Conservation (phyloP, 176 grass and related monocot genomes). For the Calamus simplicifolius region DNA sequence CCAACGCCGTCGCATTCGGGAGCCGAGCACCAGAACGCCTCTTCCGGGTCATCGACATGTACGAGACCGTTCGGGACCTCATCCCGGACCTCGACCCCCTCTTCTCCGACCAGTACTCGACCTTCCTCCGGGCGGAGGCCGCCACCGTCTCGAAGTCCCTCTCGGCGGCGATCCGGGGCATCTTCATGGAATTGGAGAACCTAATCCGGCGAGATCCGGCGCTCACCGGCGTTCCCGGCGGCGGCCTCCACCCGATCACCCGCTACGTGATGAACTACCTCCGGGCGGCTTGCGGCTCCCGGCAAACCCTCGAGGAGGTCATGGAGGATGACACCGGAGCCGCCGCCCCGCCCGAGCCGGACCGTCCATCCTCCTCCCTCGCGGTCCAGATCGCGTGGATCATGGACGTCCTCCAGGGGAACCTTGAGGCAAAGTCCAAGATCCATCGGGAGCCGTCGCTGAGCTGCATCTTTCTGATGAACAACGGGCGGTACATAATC, state of each 20-base stretch:
- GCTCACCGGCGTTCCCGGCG: conserved; percentile 54
- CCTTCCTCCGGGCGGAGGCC: conserved; percentile 69
- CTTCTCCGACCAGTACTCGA: conserved; percentile 78
- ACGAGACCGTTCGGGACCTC: conserved; percentile 78
- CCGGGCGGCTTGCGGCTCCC: conserved; percentile 70
- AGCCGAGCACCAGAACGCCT: conserved; percentile 78
- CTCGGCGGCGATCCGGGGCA: conserved; percentile 73
- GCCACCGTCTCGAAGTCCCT: conserved; percentile 54
- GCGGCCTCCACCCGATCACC: conserved; percentile 85
- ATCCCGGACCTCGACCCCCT: conserved; percentile 75
- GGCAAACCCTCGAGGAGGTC: conserved; percentile 88
- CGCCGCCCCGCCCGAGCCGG: conserved; percentile 42
- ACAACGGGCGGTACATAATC: conserved; percentile 84
- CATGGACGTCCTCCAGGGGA: conserved; percentile 96
- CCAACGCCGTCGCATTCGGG: conserved; percentile 61
- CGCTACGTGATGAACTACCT: conserved; percentile 97
- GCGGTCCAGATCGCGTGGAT: conserved; percentile 94
- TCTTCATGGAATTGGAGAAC: conserved; percentile 98
- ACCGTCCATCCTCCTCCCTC: conserved; percentile 73
- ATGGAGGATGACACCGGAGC: conserved; percentile 71
- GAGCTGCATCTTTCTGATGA: conserved; percentile 83
- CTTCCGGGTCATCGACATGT: conserved; percentile 95
- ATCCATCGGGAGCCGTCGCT: conserved; percentile 66
- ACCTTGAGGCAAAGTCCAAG: conserved; percentile 88
- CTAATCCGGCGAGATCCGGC: conserved; percentile 89